These are phyloP conservation scores for Lecanicillium sp. DNA, from an alignment of 2,329 filamentous ascomycete genomes.

Conservation along the genomic window DNA sequence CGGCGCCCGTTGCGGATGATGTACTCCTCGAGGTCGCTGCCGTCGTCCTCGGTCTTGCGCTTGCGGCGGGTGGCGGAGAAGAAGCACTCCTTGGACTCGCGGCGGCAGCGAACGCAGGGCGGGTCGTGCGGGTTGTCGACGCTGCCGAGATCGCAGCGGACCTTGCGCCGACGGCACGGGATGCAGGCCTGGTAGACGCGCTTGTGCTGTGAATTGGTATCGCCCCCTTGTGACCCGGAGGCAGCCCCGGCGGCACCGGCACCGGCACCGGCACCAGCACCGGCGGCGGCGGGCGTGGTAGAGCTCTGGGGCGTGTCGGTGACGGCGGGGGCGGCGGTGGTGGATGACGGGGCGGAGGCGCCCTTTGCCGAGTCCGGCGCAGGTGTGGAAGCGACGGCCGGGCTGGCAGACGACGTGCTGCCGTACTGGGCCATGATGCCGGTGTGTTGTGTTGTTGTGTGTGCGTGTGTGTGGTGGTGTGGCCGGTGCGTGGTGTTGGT, in stretches of 20 bases:
- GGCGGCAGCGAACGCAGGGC: slow-evolving; percentile 85
- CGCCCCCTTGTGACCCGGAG: too few relatives aligned
- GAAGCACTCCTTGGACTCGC: slow-evolving; percentile 94
- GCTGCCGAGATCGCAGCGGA: slow-evolving; percentile 58
- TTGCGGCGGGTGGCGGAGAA: slow-evolving; percentile 94
- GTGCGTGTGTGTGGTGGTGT: neutral
- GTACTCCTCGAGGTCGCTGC: slow-evolving; percentile 56
- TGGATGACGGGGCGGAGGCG: slow-evolving; percentile 3
- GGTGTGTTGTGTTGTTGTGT: slow-evolving; percentile 2
- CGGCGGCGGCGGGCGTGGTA: slow-evolving; percentile 18
- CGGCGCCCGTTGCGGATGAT: slow-evolving; percentile 69
- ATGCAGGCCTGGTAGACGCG: slow-evolving; percentile 60
- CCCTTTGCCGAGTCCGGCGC: slow-evolving; percentile 3
- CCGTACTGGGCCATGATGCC: slow-evolving; percentile 14
- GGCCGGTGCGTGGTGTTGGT: neutral
- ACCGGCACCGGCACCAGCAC: slow-evolving; percentile 17
- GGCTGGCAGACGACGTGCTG: slow-evolving; percentile 6
- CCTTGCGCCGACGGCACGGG: slow-evolving; percentile 55
- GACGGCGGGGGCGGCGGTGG: neutral
- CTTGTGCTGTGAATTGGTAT: slow-evolving; percentile 42
- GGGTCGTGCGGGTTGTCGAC: slow-evolving; percentile 94
- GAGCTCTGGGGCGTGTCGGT: slow-evolving; percentile 13
- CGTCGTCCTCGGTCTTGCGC: slow-evolving; percentile 64
- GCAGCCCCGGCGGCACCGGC: slow-evolving; percentile 13
- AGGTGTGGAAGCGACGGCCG: neutral